Conservation (phyloP, 2,329 filamentous ascomycete genomes). For the Nothomitra cinnamomea region DNA sequence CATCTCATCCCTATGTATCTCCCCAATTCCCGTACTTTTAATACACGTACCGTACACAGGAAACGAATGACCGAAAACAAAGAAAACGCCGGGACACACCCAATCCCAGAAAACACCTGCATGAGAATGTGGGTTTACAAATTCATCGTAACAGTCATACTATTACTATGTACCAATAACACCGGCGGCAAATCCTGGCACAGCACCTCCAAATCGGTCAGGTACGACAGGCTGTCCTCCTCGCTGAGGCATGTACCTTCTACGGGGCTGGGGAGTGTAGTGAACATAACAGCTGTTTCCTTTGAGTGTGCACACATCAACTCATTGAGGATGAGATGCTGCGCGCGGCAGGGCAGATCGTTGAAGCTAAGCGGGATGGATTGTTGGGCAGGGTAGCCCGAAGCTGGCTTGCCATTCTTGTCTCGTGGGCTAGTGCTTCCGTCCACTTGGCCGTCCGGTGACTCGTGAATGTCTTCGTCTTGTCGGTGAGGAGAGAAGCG, state of each 20-base stretch:
- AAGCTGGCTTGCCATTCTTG: slow-evolving; percentile 17
- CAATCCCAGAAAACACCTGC: too few species aligned
- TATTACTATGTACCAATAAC: slow-evolving; percentile 69
- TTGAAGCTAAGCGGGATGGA: slow-evolving; percentile 65
- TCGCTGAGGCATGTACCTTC: slow-evolving; percentile 61
- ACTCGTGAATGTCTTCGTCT: slow-evolving; percentile 4
- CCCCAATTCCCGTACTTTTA: too few species aligned
- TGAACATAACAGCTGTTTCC: slow-evolving; percentile 64
- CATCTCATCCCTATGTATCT: too few species aligned
- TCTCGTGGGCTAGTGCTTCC: background rate
- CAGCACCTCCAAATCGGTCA: slow-evolving; percentile 62
- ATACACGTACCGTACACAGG: too few species aligned
- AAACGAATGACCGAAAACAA: too few species aligned
- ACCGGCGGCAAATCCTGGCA: slow-evolving; percentile 61
- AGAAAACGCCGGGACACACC: too few species aligned
- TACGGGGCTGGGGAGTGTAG: slow-evolving; percentile 63
- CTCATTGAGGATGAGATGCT: slow-evolving; percentile 77
- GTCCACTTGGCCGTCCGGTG: background rate
- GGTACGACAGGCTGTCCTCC: slow-evolving; percentile 52
- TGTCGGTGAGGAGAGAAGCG: background rate
- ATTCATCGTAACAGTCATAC: slow-evolving; percentile 74
- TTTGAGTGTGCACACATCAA: slow-evolving; percentile 52
- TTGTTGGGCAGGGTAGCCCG: slow-evolving; percentile 39
- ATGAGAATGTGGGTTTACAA: slow-evolving; percentile 24
- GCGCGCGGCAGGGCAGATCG: slow-evolving; percentile 66